Evolutionary conservation across 1,139 yeast species (phyloP).

Genomic region (Saccharomyces hybrid): DNA sequence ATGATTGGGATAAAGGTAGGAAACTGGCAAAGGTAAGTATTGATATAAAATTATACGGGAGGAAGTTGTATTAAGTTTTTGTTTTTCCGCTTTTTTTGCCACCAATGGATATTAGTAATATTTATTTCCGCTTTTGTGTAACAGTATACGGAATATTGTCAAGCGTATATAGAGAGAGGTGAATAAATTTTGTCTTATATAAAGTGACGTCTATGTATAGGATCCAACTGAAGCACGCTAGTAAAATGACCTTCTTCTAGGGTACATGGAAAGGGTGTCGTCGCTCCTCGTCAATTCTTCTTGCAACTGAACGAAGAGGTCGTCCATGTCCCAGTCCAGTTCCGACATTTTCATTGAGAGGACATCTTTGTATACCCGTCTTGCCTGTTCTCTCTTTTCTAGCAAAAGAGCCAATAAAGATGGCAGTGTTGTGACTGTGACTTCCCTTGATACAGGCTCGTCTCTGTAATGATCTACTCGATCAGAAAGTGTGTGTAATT

Average conservation of each 20-base stretch:
- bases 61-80: too few species aligned
- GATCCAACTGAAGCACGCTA: neutral
- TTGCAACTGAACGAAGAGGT: conserved; percentile 11
- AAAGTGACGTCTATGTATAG: neutral
- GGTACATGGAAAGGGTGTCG: conserved; percentile 13
- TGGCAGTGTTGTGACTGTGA: conserved; percentile 8
- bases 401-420: conserved; percentile 13
- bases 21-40: too few species aligned
- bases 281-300: conserved; percentile 15
- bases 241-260: conserved; percentile 15
- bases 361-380: conserved; percentile 14
- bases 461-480: conserved; percentile 7
- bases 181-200: too few species aligned
- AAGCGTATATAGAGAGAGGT: too few species aligned
- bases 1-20: too few species aligned
- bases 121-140: too few species aligned
- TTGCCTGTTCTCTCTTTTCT: conserved; percentile 19
- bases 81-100: too few species aligned
- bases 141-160: too few species aligned
- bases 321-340: conserved; percentile 12
- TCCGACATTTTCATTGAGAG: conserved; percentile 9
- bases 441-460: conserved; percentile 6
- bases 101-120: too few species aligned
- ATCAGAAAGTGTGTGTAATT: conserved; percentile 14
- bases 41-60: too few species aligned